A percentile compares a stretch with the other conserved stretches of the same genome.
phyloP scores from a whole-genome alignment of 768 basidiomycete genomes.

The Leccinum pellstonianum region DNA sequence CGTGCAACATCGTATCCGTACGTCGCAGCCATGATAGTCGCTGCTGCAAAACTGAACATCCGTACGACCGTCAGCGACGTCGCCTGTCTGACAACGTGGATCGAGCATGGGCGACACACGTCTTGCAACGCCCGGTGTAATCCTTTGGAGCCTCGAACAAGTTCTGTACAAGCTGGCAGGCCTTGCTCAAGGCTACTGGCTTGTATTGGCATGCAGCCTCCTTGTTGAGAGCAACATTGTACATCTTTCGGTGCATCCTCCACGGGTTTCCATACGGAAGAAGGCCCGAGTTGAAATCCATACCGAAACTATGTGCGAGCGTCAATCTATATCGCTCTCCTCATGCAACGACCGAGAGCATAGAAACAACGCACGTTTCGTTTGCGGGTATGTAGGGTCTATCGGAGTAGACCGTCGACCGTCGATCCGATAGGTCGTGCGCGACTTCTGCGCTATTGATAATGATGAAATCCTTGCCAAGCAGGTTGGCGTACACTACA shows the following conservation, averaged over 20 bases:
- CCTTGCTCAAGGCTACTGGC: slow-evolving; percentile 18
- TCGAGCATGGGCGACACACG: slow-evolving; percentile 23
- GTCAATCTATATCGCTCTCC: neutral
- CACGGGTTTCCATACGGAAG: slow-evolving; percentile 31
- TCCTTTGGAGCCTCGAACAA: slow-evolving; percentile 20
- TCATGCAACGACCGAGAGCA: neutral
- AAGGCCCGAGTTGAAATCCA: slow-evolving; percentile 30
- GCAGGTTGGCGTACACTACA: slow-evolving; percentile 26
- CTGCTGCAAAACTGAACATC: slow-evolving; percentile 19
- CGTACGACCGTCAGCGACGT: neutral
- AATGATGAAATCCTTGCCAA: slow-evolving; percentile 30
- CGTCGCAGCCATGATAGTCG: slow-evolving; percentile 22
- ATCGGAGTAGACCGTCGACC: slow-evolving; percentile 29
- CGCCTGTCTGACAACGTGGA: neutral
- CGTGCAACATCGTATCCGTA: slow-evolving; percentile 27
- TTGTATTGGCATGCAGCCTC: slow-evolving; percentile 11
- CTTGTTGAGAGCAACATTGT: slow-evolving; percentile 21
- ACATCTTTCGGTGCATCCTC: slow-evolving; percentile 33
- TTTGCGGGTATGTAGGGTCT: slow-evolving; percentile 24
- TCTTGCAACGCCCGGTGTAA: slow-evolving; percentile 16
- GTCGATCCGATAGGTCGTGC: slow-evolving; percentile 24
- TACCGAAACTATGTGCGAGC: slow-evolving; percentile 22
- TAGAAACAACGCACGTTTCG: slow-evolving; percentile 14
- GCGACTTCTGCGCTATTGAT: slow-evolving; percentile 24
- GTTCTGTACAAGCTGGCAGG: slow-evolving; percentile 24